phyloP scores from a whole-genome alignment of 1,284 basidiomycete genomes.

The Sutorius eximius region DNA sequence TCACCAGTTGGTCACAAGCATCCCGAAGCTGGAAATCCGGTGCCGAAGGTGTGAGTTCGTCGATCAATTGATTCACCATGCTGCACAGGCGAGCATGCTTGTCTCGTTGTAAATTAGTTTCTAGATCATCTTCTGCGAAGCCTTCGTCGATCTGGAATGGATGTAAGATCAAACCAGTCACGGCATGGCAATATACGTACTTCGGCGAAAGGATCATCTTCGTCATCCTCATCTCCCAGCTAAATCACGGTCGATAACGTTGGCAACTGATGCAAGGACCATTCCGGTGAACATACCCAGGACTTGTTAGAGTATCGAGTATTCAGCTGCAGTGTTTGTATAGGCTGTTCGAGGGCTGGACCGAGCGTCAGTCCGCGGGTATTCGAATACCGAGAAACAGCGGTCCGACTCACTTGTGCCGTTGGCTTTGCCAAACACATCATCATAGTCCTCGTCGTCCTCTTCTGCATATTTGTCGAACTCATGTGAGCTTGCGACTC shows the following conservation, averaged over 20 bases:
- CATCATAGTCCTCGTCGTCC: conserved; percentile 87
- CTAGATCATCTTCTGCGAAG: conserved; percentile 84
- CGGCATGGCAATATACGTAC: conserved; percentile 39
- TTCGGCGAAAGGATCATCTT: conserved; percentile 94
- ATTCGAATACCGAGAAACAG: background rate
- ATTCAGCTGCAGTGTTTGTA: conserved; percentile 77
- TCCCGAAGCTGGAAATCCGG: conserved; percentile 79
- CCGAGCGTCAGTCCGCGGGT: background rate
- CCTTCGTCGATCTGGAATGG: conserved; percentile 79
- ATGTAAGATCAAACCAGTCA: conserved; percentile 7
- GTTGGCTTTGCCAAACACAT: conserved; percentile 81
- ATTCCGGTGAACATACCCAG: conserved; percentile 56
- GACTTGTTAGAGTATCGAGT: conserved; percentile 84
- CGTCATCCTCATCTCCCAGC: conserved; percentile 82
- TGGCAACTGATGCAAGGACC: conserved; percentile 1
- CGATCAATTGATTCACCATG: conserved; percentile 81
- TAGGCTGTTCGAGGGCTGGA: conserved; percentile 56
- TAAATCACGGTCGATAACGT: conserved; percentile 28
- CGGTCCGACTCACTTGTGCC: conserved; percentile 50
- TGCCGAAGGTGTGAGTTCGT: conserved; percentile 78
- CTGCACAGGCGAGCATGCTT: conserved; percentile 85
- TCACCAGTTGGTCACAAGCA: conserved; percentile 85
- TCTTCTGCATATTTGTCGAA: conserved; percentile 84
- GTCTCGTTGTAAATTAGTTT: conserved; percentile 86
- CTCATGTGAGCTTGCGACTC: conserved; percentile 54